A percentile compares a stretch with the other conserved stretches of the same genome.
Conservation (phyloP, 305 asterid species). For the Solanum aculeatissimum region DNA sequence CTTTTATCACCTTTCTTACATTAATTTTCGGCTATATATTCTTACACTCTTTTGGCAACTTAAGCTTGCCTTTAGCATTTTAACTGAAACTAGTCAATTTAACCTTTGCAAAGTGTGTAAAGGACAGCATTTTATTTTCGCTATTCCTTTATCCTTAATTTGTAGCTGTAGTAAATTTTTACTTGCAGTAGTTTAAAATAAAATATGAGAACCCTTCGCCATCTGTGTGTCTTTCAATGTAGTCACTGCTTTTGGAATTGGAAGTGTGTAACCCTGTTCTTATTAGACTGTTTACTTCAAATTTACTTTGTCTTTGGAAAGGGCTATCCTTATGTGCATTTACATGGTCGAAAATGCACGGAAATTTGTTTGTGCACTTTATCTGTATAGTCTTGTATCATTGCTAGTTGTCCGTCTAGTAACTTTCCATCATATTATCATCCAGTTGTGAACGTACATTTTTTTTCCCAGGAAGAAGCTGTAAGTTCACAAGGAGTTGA, state of each 20-base stretch:
- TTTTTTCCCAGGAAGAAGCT: conserved; percentile 32
- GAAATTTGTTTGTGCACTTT: neutral
- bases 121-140: neutral
- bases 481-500: conserved; percentile 22
- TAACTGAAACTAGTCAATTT: neutral
- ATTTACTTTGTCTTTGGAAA: neutral
- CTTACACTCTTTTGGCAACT: neutral
- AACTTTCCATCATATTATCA: neutral
- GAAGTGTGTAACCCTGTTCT: neutral
- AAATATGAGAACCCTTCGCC: neutral
- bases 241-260: neutral
- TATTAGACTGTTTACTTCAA: neutral
- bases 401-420: neutral
- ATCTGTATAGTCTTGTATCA: neutral
- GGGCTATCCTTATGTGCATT: neutral
- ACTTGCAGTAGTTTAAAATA: neutral
- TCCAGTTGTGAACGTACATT: neutral
- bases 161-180: neutral
- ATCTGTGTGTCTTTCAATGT: neutral
- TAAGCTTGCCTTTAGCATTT: neutral
- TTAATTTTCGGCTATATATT: neutral
- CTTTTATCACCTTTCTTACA: neutral
- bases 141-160: neutral
- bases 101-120: neutral
- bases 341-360: neutral